Evolutionary conservation across 2,329 filamentous ascomycete species (phyloP), one percentile per base, ranked within the genome.

Genomic region (Pyrenophora graminea): DNA sequence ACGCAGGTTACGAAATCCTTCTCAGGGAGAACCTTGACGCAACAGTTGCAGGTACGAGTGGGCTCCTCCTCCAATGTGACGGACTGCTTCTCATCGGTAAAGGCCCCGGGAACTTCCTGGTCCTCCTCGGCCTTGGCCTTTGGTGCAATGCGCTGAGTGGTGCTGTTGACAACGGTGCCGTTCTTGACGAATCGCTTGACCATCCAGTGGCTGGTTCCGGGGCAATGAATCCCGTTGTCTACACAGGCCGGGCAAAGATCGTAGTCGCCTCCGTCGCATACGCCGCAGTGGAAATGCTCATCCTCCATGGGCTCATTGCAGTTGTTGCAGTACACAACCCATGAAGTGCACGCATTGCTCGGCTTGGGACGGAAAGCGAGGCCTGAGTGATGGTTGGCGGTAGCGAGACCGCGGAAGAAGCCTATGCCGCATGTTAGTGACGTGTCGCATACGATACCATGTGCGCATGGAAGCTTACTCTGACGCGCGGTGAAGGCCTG

Each of bases 261-360:
- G 67, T 92, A 99, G 73, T 99, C 94, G 34, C 93, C 94, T 50
- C 88, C 85, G 59, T 97, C 91, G 70, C 94, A 99, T 51, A 89
- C 90, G 60, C 89, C 89, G 80, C 95, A 99, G 77, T 99, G 94
- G 74, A 90, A 99, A 75, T 99, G 93, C 44, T 85, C 83, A 63
- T 91, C 86, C 23, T 87, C 83, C 66, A 97, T 91, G 36, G 86
- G 84, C 55, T 79, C 80, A 61, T 91, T 88, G 75, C 94, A 99
- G 71, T 85, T 83, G 77, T 99, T 97, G 83, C 94, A 99, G 79
- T 90, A 96, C 38, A 99, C 91, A 10, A 89, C 89, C 75, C 92
- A 96, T 6, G 67, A 58, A 39, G 82, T 77, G 50, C 70, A 67
- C n/a, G 64, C 54, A 30, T 59, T 39, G n/a, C 63, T 62, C 46